Percentiles rank a stretch among this genome's conserved stretches.
Evolutionary conservation across 805 yeast genomes (phyloP).

Genomic region (Candida alai): DNA sequence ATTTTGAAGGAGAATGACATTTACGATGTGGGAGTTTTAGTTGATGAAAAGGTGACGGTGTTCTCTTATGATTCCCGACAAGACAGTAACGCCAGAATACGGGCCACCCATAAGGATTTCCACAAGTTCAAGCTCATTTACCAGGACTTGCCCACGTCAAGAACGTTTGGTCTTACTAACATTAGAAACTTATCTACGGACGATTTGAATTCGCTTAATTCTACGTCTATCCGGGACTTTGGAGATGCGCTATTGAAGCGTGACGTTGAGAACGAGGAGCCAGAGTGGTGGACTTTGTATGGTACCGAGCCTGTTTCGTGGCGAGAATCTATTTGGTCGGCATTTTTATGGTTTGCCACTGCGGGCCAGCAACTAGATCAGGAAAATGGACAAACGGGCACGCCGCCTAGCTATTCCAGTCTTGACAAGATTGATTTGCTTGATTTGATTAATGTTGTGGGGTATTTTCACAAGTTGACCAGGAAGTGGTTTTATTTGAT

Average conservation of each 20-base stretch:
- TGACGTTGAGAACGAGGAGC: slow-evolving; percentile 16
- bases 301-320: slow-evolving; percentile 50
- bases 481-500: slow-evolving; percentile 34
- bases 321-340: slow-evolving; percentile 60
- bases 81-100: slow-evolving; percentile 12
- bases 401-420: slow-evolving; percentile 6
- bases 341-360: slow-evolving; percentile 83
- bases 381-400: neutral
- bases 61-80: slow-evolving; percentile 10
- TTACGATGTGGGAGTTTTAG: slow-evolving; percentile 43
- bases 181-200: slow-evolving; percentile 19
- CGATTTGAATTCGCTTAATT: slow-evolving; percentile 20
- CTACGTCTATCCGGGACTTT: slow-evolving; percentile 2
- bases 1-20: slow-evolving; percentile 50
- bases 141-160: slow-evolving; percentile 17
- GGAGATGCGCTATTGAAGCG: neutral
- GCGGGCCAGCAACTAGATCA: slow-evolving; percentile 54
- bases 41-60: slow-evolving; percentile 17
- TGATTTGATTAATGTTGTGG: slow-evolving; percentile 21
- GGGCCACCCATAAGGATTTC: slow-evolving; percentile 36
- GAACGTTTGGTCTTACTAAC: slow-evolving; percentile 6
- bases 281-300: slow-evolving; percentile 40
- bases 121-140: slow-evolving; percentile 31
- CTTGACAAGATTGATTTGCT: slow-evolving; percentile 7
- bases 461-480: slow-evolving; percentile 37